Percentiles rank a stretch among this genome's conserved stretches.
These are phyloP conservation scores for Lentinula lateritia DNA, from an alignment of 768 basidiomycete genomes.

Conservation along the genomic window DNA sequence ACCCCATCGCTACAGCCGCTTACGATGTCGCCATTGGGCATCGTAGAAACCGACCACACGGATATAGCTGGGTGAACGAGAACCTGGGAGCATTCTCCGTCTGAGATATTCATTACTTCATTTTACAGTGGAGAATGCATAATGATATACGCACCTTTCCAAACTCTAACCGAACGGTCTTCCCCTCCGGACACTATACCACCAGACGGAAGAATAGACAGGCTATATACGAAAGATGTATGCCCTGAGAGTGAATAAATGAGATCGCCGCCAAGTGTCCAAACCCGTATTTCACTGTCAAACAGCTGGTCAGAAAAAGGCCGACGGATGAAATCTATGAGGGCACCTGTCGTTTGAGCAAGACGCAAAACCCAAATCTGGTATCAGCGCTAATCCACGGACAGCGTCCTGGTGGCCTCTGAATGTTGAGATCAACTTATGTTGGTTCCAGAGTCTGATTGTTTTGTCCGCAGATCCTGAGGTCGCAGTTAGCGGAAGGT, in stretches of 20 bases:
- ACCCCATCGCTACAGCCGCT: conserved; percentile 87
- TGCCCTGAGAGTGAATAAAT: conserved; percentile 85
- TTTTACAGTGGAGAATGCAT: conserved; percentile 2
- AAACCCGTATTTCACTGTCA: conserved; percentile 83
- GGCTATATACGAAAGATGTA: conserved; percentile 93
- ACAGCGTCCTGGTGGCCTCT: conserved; percentile 90
- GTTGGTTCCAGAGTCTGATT: conserved; percentile 82
- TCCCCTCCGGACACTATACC: conserved; percentile 89
- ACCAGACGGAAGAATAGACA: conserved; percentile 77
- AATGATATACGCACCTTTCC: conserved; percentile 59
- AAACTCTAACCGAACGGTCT: conserved; percentile 88
- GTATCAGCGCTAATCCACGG: conserved; percentile 72
- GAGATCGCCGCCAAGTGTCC: conserved; percentile 78
- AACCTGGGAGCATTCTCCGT: conserved; percentile 84
- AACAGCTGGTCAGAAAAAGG: conserved; percentile 3
- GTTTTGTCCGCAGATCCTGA: conserved; percentile 92
- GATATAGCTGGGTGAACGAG: conserved; percentile 93
- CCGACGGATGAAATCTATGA: not conserved
- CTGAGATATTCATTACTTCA: conserved; percentile 28
- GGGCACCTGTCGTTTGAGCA: conserved; percentile 88
- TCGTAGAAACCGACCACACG: conserved; percentile 89
- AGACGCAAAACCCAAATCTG: conserved; percentile 90
- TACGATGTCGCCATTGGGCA: conserved; percentile 89
- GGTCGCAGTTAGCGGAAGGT: conserved; percentile 1
- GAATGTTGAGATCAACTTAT: conserved; percentile 71